Percentiles rank a stretch among this genome's conserved stretches.
These are phyloP conservation scores for Eragrostis tef DNA, from an alignment of 202 grass and related monocot genomes.

Conservation along the genomic window DNA sequence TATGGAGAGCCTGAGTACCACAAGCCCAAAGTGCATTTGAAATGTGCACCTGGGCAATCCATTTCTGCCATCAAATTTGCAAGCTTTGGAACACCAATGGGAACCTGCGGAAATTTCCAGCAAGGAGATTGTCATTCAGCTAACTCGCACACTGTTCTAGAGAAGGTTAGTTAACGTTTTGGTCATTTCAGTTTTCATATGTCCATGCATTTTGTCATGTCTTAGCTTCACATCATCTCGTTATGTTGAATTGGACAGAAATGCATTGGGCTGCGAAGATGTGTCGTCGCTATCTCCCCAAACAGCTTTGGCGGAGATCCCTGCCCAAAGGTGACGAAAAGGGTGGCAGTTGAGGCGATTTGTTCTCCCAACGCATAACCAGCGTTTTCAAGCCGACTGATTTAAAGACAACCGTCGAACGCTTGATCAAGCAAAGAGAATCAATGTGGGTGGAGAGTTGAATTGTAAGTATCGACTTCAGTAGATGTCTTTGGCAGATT, in stretches of 20 bases:
- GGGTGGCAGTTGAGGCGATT: conserved; percentile 77
- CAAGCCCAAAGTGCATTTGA: conserved; percentile 75
- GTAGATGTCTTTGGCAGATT: conserved; percentile 53
- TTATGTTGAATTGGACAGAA: conserved; percentile 58
- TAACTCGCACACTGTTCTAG: conserved; percentile 68
- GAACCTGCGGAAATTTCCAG: conserved; percentile 87
- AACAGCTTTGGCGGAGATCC: conserved; percentile 84
- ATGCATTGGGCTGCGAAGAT: conserved; percentile 79
- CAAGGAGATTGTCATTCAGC: conserved; percentile 84
- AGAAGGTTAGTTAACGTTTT: conserved; percentile 62
- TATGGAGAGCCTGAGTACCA: conserved; percentile 59
- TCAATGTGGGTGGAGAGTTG: conserved; percentile 22
- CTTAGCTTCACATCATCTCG: not conserved
- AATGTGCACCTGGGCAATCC: conserved; percentile 71
- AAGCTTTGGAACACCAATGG: conserved; percentile 92
- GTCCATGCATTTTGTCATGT: not conserved
- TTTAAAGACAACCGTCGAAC: not conserved
- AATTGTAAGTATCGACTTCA: conserved; percentile 67
- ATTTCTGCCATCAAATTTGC: conserved; percentile 96
- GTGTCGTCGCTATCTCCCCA: conserved; percentile 66
- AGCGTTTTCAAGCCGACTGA: conserved; percentile 9
- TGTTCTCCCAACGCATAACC: conserved; percentile 56
- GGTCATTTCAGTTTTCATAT: not conserved
- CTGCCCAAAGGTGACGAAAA: conserved; percentile 73
- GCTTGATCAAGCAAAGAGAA: conserved; percentile 24